Evolutionary conservation across 805 yeast species (phyloP), one percentile per base, ranked within the genome.

Genomic region (Debaryomyces maramus): DNA sequence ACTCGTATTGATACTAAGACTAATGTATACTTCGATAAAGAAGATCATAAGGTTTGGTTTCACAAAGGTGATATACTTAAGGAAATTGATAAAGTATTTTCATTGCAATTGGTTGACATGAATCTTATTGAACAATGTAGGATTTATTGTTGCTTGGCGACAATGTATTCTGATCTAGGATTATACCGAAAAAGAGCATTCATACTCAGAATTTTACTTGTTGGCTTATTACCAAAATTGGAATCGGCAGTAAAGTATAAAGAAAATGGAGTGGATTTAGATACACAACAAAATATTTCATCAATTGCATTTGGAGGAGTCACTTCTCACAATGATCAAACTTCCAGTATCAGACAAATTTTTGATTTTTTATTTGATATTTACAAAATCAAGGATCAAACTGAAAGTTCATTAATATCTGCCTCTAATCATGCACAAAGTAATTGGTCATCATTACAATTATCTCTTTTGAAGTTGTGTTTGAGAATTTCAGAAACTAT

Each of bases 121-220:
- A 65, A 73, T 9, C 47, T 77, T 1, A 52, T 63, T 7, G 76
- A 81, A 5, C 89, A 83, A 52, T 72, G 82, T 40, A 67, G 77
- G 31, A 72, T 89, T 0, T 83, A 84, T 55, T 73, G 83, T 15
- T 73, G 85, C 0, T 62, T 90, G 45, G 84, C 93, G 0, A 56
- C 78, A 2, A 63, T 87, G 1, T 88, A 83, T 57, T 69, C 77
- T 2, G 76, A 73, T 21, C 66, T 88, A 34, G 80, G 81, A 1
- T 71, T 85, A 52, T 40, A 55, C 8, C 70, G 97, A 45, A 90
- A 89, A 51, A 73, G 80, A 47, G 79, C 86, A 0, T 80, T 90
- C 45, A 72, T 85, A 27, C 60, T 88, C 3, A 73, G 89, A 32
- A 76, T 80, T n/a, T 61, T 89, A 21, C 61, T 90, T 18, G 73